Evolutionary conservation across 2,329 filamentous ascomycete species (phyloP).

Genomic region (Ophiocordyceps camponoti-leonardi): DNA sequence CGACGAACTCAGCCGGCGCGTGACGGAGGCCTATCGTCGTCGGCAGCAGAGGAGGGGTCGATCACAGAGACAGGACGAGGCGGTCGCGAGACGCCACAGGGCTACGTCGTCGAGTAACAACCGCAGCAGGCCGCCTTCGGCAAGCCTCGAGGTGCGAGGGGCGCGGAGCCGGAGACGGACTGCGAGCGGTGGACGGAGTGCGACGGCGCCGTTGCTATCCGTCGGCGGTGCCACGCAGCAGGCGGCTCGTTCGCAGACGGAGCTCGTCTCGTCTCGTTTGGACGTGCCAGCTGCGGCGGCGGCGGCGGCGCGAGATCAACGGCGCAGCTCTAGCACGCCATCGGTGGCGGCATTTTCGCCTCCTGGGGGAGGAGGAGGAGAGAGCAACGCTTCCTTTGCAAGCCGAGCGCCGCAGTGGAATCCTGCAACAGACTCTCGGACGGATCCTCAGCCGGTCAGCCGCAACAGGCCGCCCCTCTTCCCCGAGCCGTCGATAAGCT

Average conservation of each 20-base stretch:
- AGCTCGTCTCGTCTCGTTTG: constrained; percentile 29
- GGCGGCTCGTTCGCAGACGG: constrained; percentile 46
- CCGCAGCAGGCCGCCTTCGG: constrained; percentile 30
- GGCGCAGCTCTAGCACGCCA: constrained; percentile 22
- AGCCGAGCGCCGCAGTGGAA: constrained; percentile 14
- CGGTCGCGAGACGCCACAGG: constrained; percentile 16
- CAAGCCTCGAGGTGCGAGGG: constrained; percentile 15
- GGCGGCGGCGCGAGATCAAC: constrained; percentile 22
- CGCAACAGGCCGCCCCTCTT: constrained; percentile 33
- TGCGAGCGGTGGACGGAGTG: constrained; percentile 36
- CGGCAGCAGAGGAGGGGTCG: constrained; percentile 56
- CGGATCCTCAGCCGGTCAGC: constrained; percentile 9
- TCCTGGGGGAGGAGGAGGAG: constrained; percentile 3
- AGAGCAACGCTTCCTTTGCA: constrained; percentile 19
- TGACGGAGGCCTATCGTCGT: constrained; percentile 73
- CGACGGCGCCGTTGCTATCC: constrained; percentile 28
- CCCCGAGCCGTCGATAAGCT: constrained; percentile 56
- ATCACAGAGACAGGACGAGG: constrained; percentile 23
- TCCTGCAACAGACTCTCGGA: neutral
- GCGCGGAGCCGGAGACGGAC: constrained; percentile 26
- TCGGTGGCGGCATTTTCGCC: constrained; percentile 11
- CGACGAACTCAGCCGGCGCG: constrained; percentile 77
- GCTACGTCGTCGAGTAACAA: constrained; percentile 31
- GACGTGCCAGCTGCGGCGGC: constrained; percentile 16
- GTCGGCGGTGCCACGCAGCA: constrained; percentile 26